Evolutionary conservation across 2,329 filamentous ascomycete species (phyloP), one percentile per base, ranked within the genome.

Genomic region (Endoconidiophora polonica): DNA sequence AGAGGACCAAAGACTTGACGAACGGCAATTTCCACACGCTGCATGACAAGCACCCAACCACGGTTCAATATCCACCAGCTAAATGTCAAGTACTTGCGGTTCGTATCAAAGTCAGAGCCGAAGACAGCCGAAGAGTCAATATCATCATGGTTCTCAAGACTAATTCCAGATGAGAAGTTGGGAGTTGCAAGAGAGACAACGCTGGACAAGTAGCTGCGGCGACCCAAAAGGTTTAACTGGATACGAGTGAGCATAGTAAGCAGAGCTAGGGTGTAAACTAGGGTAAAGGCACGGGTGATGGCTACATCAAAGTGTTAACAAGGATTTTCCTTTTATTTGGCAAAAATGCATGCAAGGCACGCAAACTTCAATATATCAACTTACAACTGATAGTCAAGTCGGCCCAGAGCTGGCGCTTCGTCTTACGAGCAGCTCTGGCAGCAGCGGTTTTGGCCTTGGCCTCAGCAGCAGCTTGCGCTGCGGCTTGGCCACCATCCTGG

Each of bases 21-120:
- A 22, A 98, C 91, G 3, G 87, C 87, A n/a, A 71, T 68, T 61
- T 87, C 80, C 44, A 98, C 88, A 55, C 81, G 83, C 51, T 78
- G 71, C 73, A 87, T 82, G 51, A 96, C 68, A 52, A 87, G 78
- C 56, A 79, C 77, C 80, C 87, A 96, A 41, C 91, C 91, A 56
- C 79, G 78, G 65, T 98, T 90, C 44, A 98, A 71, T 44, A 98
- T 69, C 88, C 90, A 98, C 91, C 91, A 98, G 66, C 86, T 94
- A 63, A 96, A 94, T 39, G 88, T 93, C 45, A 98, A 72, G 61
- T 96, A 98, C 60, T 85, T 84, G 58, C 88, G 76, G 65, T 98
- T 98, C 33, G 87, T 94, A 63, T 95, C 88, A 57, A 94, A 95
- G 64, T 98, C 91, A 63, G 84, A 90, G 42, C 87, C 87, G 61